Evolutionary conservation across 2,329 filamentous ascomycete species (phyloP).

Genomic region (Penicillium concentricum): DNA sequence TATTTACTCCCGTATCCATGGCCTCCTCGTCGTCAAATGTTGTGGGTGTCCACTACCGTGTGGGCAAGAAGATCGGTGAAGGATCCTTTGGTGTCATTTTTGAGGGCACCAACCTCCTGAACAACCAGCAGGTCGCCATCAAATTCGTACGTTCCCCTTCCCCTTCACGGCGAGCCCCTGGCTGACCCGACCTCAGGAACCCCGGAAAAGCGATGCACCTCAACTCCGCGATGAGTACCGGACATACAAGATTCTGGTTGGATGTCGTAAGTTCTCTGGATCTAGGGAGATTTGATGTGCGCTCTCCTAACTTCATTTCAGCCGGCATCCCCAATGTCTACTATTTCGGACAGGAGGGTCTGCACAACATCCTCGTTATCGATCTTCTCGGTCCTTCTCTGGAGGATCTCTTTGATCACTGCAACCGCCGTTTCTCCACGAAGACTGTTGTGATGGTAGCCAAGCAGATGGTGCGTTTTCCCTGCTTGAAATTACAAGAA

Average conservation of each 20-base stretch:
- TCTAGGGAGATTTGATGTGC: not conserved
- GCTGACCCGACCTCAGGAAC: slow-evolving; percentile 65
- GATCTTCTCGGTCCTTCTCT: slow-evolving; percentile 92
- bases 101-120: slow-evolving; percentile 95
- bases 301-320: slow-evolving; percentile 48
- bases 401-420: slow-evolving; percentile 96
- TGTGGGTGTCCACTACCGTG: slow-evolving; percentile 96
- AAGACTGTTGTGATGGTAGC: slow-evolving; percentile 99
- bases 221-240: slow-evolving; percentile 97
- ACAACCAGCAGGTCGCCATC: slow-evolving; percentile 99
- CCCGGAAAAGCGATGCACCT: slow-evolving; percentile 95
- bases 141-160: slow-evolving; percentile 75
- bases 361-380: slow-evolving; percentile 98
- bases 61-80: slow-evolving; percentile 99
- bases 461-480: slow-evolving; percentile 80
- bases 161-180: slow-evolving; percentile 4
- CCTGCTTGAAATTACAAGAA: not conserved
- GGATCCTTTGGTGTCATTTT: slow-evolving; percentile 98
- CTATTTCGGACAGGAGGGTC: slow-evolving; percentile 97
- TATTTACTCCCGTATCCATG: slow-evolving; percentile 51
- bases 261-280: slow-evolving; percentile 76
- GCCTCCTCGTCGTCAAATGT: slow-evolving; percentile 92
- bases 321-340: slow-evolving; percentile 99
- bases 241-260: slow-evolving; percentile 98
- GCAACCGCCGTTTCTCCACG: slow-evolving; percentile 88